Percentiles rank a stretch among this genome's conserved stretches.
Conservation (phyloP, 1,139 yeast species). For the Suhomyces panamericanus region DNA sequence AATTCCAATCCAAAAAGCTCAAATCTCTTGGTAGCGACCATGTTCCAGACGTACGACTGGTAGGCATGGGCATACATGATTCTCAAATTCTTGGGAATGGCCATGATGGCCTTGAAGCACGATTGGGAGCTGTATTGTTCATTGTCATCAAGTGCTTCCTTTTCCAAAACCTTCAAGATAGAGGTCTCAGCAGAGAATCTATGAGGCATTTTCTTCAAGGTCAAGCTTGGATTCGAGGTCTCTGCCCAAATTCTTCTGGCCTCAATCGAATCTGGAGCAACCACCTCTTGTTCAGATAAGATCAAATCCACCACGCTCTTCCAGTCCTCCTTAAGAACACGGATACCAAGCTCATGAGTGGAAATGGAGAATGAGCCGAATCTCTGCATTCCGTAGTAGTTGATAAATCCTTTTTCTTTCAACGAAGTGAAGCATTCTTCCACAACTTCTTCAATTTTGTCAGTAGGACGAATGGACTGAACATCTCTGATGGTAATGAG, state of each 20-base stretch:
- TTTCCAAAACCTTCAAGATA: conserved; percentile 59
- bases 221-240: conserved; percentile 62
- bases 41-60: conserved; percentile 94
- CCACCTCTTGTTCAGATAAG: conserved; percentile 81
- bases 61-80: conserved; percentile 97
- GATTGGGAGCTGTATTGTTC: conserved; percentile 50
- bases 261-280: conserved; percentile 77
- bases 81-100: conserved; percentile 88
- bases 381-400: conserved; percentile 96
- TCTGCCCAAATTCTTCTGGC: conserved; percentile 82
- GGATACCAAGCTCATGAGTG: conserved; percentile 81
- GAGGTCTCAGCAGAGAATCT: conserved; percentile 84
- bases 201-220: conserved; percentile 78
- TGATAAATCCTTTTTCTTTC: conserved; percentile 73
- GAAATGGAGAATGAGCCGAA: conserved; percentile 95
- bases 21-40: conserved; percentile 77
- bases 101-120: conserved; percentile 79
- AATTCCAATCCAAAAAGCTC: conserved; percentile 67
- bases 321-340: conserved; percentile 73
- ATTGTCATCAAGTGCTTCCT: conserved; percentile 43
- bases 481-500: conserved; percentile 80
- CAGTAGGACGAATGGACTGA: conserved; percentile 29
- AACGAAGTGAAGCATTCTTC: conserved; percentile 58
- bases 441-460: conserved; percentile 44
- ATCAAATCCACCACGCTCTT: conserved; percentile 74